Evolutionary conservation across 164 flowering plant genomes (phyloP).

Genomic region (Vitis rupestris): DNA sequence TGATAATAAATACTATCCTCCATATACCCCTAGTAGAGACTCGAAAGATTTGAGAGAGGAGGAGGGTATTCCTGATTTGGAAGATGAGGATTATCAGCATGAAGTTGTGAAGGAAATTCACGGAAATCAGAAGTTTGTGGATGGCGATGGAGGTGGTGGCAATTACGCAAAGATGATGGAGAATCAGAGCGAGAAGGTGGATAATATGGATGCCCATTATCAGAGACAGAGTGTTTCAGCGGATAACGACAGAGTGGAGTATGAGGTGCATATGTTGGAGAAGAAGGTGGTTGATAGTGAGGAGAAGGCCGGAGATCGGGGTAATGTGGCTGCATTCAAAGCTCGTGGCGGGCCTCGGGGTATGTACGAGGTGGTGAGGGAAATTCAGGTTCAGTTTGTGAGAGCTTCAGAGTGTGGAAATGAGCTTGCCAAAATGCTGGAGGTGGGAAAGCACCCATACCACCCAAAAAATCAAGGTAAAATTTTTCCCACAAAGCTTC

Average conservation of each 20-base stretch:
- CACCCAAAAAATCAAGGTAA: slow-evolving; percentile 47
- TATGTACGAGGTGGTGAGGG: slow-evolving; percentile 53
- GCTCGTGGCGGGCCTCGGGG: slow-evolving; percentile 33
- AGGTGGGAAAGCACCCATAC: slow-evolving; percentile 77
- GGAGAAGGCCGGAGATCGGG: slow-evolving; percentile 36
- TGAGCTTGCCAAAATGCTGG: slow-evolving; percentile 79
- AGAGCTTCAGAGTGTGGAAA: slow-evolving; percentile 69
- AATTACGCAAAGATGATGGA: slow-evolving; percentile 17
- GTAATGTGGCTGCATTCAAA: slow-evolving; percentile 35
- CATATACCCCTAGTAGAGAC: slow-evolving; percentile 67
- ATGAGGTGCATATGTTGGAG: slow-evolving; percentile 78
- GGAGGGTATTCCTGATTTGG: slow-evolving; percentile 98
- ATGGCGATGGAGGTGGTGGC: slow-evolving; percentile 17
- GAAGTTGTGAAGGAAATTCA: slow-evolving; percentile 86
- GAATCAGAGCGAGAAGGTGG: slow-evolving; percentile 15
- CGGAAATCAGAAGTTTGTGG: slow-evolving; percentile 57
- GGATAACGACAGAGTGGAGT: slow-evolving; percentile 47
- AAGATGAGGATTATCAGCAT: slow-evolving; percentile 66
- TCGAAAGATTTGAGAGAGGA: slow-evolving; percentile 89
- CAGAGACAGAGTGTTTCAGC: slow-evolving; percentile 40
- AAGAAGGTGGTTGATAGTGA: slow-evolving; percentile 59
- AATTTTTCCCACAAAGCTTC: background rate
- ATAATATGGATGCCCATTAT: slow-evolving; percentile 27
- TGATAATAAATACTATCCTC: slow-evolving; percentile 46
- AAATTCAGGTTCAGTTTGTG: slow-evolving; percentile 71